Percentiles rank a stretch among this genome's conserved stretches.
phyloP scores from a whole-genome alignment of 257 asterid species.

The Scutellaria baicalensis region DNA sequence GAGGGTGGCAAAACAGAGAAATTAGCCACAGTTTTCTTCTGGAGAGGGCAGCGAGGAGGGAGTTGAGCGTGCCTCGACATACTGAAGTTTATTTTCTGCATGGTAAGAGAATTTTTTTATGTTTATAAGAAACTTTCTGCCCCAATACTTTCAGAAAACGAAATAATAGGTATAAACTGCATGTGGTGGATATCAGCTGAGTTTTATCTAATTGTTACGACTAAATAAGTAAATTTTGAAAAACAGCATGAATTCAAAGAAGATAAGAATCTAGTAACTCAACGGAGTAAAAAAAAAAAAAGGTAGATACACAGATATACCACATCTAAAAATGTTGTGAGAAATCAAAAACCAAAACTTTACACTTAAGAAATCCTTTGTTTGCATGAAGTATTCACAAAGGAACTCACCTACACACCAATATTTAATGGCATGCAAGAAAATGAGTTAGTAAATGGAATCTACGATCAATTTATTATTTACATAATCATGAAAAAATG shows the following conservation, averaged over 20 bases:
- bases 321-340: background rate
- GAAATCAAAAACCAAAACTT: background rate
- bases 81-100: constrained; percentile 28
- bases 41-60: constrained; percentile 90
- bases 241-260: background rate
- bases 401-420: background rate
- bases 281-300: background rate
- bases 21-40: constrained; percentile 38
- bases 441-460: background rate
- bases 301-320: background rate
- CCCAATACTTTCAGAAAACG: constrained; percentile 6
- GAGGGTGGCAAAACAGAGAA: constrained; percentile 20
- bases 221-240: no score
- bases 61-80: constrained; percentile 80
- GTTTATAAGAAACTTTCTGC: constrained; percentile 14
- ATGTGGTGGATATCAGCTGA: no score
- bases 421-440: constrained; percentile 1
- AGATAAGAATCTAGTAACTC: background rate
- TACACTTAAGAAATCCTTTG: background rate
- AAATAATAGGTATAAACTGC: background rate
- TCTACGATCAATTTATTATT: background rate
- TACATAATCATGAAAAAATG: background rate
- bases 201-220: no score
- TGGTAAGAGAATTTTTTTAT: constrained; percentile 13
- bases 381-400: background rate